Conservation (phyloP, 306 rosid species). For the Vigna mungo region DNA sequence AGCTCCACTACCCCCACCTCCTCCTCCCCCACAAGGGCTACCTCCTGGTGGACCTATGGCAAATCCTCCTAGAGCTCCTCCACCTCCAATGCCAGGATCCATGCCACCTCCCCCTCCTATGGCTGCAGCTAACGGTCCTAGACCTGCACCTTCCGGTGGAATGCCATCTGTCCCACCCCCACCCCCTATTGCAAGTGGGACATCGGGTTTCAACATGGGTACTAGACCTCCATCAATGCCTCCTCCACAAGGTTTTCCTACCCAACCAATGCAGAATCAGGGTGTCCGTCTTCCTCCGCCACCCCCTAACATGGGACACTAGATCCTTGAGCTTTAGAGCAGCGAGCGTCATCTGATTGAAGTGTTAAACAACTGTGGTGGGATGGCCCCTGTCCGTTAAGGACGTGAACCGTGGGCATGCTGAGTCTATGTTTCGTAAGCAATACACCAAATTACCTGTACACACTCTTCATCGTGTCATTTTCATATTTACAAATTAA, state of each 20-base stretch:
- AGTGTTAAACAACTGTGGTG: slow-evolving; percentile 8
- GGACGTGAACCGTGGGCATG: not conserved
- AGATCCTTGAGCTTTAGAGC: not conserved
- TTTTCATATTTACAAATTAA: not conserved
- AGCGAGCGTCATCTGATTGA: not conserved
- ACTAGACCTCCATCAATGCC: slow-evolving; percentile 74
- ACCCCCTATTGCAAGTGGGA: slow-evolving; percentile 62
- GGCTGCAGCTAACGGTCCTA: slow-evolving; percentile 78
- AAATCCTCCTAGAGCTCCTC: slow-evolving; percentile 83
- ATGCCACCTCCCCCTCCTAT: slow-evolving; percentile 84
- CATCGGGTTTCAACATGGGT: slow-evolving; percentile 70
- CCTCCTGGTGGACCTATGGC: slow-evolving; percentile 71
- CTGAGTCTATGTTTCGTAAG: not conserved
- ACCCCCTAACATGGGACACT: slow-evolving; percentile 68
- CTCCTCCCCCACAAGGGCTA: slow-evolving; percentile 77
- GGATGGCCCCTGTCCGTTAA: not conserved
- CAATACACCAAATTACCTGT: not conserved
- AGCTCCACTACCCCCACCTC: slow-evolving; percentile 86
- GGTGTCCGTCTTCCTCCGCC: slow-evolving; percentile 70
- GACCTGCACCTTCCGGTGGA: slow-evolving; percentile 82
- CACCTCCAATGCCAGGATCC: slow-evolving; percentile 78
- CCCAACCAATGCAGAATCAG: slow-evolving; percentile 63
- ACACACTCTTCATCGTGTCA: slow-evolving; percentile 14
- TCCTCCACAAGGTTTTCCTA: slow-evolving; percentile 76
- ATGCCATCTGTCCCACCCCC: slow-evolving; percentile 86